Evolutionary conservation across 352 stramenopile genomes (phyloP).

Genomic region (Pythium plurisporium): DNA sequence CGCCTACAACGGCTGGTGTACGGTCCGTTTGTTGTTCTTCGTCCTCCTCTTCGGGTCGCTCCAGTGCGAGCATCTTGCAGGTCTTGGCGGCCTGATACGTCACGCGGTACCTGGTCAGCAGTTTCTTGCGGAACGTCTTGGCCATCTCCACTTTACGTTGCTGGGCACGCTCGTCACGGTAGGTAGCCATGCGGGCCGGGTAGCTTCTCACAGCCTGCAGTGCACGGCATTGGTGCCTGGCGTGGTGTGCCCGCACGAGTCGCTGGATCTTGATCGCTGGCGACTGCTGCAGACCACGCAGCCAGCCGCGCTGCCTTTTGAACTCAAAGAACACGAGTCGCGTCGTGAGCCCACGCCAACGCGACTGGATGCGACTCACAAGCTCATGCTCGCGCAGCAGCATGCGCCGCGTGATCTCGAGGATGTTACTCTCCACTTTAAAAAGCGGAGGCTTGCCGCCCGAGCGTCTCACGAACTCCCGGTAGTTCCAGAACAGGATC

Average conservation of each 20-base stretch:
- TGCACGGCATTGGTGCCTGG: constrained; percentile 21
- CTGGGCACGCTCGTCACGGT: constrained; percentile 28
- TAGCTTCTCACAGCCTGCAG: constrained; percentile 44
- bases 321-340: constrained; percentile 60
- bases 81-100: constrained; percentile 49
- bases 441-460: constrained; percentile 53
- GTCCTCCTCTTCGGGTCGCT: constrained; percentile 6
- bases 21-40: background rate
- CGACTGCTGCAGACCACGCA: constrained; percentile 53
- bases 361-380: constrained; percentile 66
- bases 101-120: constrained; percentile 56
- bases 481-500: constrained; percentile 73
- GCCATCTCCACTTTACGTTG: constrained; percentile 25
- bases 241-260: constrained; percentile 44
- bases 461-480: constrained; percentile 65
- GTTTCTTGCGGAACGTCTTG: constrained; percentile 34
- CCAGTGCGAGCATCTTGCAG: constrained; percentile 40
- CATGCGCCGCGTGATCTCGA: constrained; percentile 67
- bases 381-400: constrained; percentile 55
- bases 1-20: no score
- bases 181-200: constrained; percentile 34
- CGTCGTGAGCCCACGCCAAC: constrained; percentile 57
- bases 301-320: constrained; percentile 60
- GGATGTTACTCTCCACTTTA: constrained; percentile 69
- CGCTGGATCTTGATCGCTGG: constrained; percentile 71